Evolutionary conservation across 306 rosid genomes (phyloP), one percentile per base, ranked within the genome.

Genomic region (Fragaria ananassa): DNA sequence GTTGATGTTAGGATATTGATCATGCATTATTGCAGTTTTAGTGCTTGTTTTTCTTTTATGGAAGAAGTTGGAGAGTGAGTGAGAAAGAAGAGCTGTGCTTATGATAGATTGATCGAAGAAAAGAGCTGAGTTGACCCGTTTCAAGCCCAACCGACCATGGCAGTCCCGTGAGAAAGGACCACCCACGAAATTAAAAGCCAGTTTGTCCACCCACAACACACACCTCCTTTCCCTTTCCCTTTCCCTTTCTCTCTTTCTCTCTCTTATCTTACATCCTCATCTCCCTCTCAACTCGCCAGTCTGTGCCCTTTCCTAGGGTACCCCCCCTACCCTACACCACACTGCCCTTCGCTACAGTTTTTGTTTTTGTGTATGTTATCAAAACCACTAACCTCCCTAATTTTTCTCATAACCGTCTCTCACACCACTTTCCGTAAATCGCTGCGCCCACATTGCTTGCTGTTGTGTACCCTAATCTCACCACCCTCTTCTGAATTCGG

Each of bases 111-210:
- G 45, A 41, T 41, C 1, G 45, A 8, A 41, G 10, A 41, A 41
- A 41, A 41, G 45, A 41, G 45, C 45, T n/a, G 83, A 85, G 91
- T 72, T 85, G 87, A 67, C 89, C 87, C 85, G 80, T 84, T 89
- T 90, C 93, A 92, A 88, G 84, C 97, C 89, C 90, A 86, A 74
- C 78, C 79, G 97, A 92, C 91, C 91, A 80, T 88, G 92, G 91
- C 93, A 84, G 81, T 89, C 96, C 65, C 90, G 97, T 91, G 99
- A 88, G 91, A 89, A 80, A 80, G 80, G 93, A 89, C 93, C 78
- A 88, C 83, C 80, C 83, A 73, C 82, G 2, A 80, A 81, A 44
- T 66, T 74, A 67, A 66, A 56, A 76, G 68, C 37, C 42, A 60
- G 75, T 72, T 86, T 83, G 85, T 47, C 85, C 88, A 85, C 69